Percentiles rank a stretch among this genome's conserved stretches.
phyloP scores from a whole-genome alignment of 2,329 filamentous ascomycete species.

The Fusarium albosuccineum region DNA sequence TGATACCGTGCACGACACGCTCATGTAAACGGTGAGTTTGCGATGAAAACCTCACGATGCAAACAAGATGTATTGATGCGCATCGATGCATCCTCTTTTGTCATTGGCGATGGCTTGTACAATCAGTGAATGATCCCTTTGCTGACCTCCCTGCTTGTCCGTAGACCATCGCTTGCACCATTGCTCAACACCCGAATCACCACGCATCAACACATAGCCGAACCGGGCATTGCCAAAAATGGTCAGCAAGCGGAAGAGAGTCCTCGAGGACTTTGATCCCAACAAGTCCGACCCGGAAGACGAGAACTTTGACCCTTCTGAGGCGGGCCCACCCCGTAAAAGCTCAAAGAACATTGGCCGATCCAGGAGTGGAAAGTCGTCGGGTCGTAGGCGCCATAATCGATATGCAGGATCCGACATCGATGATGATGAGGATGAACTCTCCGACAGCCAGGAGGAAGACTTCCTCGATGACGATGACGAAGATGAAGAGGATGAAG shows the following conservation, averaged over 20 bases:
- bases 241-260: slow-evolving; percentile 68
- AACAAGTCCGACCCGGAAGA: slow-evolving; percentile 76
- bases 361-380: slow-evolving; percentile 50
- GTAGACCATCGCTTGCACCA: slow-evolving; percentile 25
- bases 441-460: slow-evolving; percentile 65
- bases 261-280: slow-evolving; percentile 71
- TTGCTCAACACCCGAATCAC: slow-evolving; percentile 12
- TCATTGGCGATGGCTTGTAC: slow-evolving; percentile 4
- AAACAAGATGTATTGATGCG: slow-evolving; percentile 3
- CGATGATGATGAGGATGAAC: slow-evolving; percentile 67
- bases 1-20: slow-evolving; percentile 43
- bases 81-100: neutral
- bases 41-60: slow-evolving; percentile 8
- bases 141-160: slow-evolving; percentile 30
- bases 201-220: slow-evolving; percentile 2
- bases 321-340: slow-evolving; percentile 57
- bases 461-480: slow-evolving; percentile 64
- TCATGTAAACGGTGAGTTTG: slow-evolving; percentile 41
- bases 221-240: slow-evolving; percentile 37
- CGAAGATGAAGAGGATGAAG: slow-evolving; percentile 60
- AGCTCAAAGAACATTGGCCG: slow-evolving; percentile 58
- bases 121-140: slow-evolving; percentile 25
- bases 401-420: slow-evolving; percentile 73
- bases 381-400: slow-evolving; percentile 53
- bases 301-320: slow-evolving; percentile 72